Evolutionary conservation across 192 early-diverging fungal genomes (phyloP).

Genomic region (Umbelopsis isabellina): DNA sequence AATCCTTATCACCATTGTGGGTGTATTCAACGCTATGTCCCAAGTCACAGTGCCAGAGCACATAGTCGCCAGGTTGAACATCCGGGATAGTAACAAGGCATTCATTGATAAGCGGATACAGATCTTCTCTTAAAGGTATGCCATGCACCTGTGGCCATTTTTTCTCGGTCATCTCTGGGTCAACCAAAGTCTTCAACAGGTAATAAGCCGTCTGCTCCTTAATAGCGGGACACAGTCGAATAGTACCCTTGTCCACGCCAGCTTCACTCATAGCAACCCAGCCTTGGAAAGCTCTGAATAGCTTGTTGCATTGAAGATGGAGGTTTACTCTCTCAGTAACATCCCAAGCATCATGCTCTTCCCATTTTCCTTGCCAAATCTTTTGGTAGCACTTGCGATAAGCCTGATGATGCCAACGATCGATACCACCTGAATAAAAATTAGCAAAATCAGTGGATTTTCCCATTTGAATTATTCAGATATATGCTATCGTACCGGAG

Average conservation of each 20-base stretch:
- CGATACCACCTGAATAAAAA: constrained; percentile 11
- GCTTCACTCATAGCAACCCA: constrained; percentile 34
- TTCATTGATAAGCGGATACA: constrained; percentile 34
- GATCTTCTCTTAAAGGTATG: not conserved
- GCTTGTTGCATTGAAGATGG: constrained; percentile 24
- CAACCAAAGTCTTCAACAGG: constrained; percentile 36
- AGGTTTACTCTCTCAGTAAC: constrained; percentile 34
- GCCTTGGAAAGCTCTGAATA: constrained; percentile 41
- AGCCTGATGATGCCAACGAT: constrained; percentile 28
- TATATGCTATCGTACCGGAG: constrained; percentile 25
- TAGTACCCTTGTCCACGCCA: constrained; percentile 22
- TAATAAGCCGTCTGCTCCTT: constrained; percentile 32
- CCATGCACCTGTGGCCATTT: constrained; percentile 1
- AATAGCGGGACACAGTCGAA: constrained; percentile 37
- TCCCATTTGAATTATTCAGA: no score
- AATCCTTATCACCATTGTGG: constrained; percentile 26
- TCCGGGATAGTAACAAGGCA: constrained; percentile 32
- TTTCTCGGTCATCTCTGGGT: constrained; percentile 15
- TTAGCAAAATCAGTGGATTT: not conserved
- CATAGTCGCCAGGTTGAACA: constrained; percentile 35
- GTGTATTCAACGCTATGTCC: constrained; percentile 34
- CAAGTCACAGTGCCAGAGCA: constrained; percentile 38
- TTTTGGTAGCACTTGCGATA: constrained; percentile 32
- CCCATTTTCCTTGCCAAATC: constrained; percentile 38
- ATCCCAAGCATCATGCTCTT: constrained; percentile 36